Conservation (phyloP, 1,139 yeast genomes). For the Zygosaccharomyces sapae region DNA sequence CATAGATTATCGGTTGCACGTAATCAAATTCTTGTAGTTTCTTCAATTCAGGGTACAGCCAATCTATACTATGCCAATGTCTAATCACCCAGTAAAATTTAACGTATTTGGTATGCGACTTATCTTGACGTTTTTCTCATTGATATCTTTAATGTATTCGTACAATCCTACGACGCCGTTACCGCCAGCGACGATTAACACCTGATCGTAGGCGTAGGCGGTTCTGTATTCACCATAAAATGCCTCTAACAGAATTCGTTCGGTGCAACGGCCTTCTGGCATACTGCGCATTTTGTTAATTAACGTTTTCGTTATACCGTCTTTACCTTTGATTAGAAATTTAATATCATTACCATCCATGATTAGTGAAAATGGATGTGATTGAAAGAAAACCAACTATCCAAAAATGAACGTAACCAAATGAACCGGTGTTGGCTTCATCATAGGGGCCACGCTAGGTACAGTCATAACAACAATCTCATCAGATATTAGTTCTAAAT, state of each 20-base stretch:
- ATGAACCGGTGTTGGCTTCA: conserved; percentile 60
- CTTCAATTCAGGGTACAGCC: conserved; percentile 16
- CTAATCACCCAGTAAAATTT: conserved; percentile 51
- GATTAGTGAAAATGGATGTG: conserved; percentile 61
- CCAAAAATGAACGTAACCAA: conserved; percentile 51
- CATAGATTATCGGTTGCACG: conserved; percentile 14
- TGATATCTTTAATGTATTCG: conserved; percentile 33
- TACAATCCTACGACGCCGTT: conserved; percentile 65
- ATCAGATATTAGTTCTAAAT: conserved; percentile 45
- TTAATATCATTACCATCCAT: conserved; percentile 38
- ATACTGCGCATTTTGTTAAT: conserved; percentile 26
- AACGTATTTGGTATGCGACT: conserved; percentile 28
- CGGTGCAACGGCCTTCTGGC: conserved; percentile 20
- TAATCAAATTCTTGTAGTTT: conserved; percentile 9
- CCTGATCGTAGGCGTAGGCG: conserved; percentile 49
- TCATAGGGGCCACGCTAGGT: conserved; percentile 33
- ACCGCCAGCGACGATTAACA: conserved; percentile 58
- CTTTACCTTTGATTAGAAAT: conserved; percentile 44
- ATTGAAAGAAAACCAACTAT: conserved; percentile 57
- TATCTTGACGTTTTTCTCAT: conserved; percentile 11
- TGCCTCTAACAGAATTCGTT: conserved; percentile 48
- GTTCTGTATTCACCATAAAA: conserved; percentile 56
- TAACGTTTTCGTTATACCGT: conserved; percentile 42
- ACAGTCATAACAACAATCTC: conserved; percentile 43
- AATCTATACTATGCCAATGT: conserved; percentile 33